A percentile compares a stretch with the other conserved stretches of the same genome.
phyloP scores from a whole-genome alignment of 805 yeast species.

The Candida cerambycidarum region DNA sequence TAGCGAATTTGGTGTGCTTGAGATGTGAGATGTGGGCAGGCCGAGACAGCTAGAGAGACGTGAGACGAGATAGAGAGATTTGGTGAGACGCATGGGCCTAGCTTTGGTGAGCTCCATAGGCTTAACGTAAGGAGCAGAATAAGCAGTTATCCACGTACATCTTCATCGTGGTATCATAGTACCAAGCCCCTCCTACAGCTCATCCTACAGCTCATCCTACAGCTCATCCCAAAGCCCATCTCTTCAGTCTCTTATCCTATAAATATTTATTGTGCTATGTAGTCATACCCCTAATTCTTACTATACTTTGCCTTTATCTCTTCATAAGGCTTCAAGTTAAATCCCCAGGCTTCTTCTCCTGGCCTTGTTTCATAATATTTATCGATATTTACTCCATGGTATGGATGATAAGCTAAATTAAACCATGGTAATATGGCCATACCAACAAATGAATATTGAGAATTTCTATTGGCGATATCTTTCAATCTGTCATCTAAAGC shows the following conservation, averaged over 20 bases:
- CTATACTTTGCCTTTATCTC: conserved; percentile 42
- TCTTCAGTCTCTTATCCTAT: too few relatives aligned
- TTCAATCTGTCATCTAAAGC: conserved; percentile 65
- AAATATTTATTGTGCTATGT: neutral
- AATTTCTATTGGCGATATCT: conserved; percentile 73
- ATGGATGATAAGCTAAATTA: conserved; percentile 76
- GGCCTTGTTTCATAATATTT: conserved; percentile 58
- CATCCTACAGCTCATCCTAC: too few relatives aligned
- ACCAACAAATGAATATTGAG: conserved; percentile 64
- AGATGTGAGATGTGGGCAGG: neutral
- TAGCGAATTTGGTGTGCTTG: neutral
- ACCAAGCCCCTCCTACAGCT: too few relatives aligned
- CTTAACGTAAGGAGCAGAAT: too few relatives aligned
- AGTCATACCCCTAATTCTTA: conserved; percentile 10
- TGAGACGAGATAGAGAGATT: too few relatives aligned
- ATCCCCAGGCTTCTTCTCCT: conserved; percentile 61
- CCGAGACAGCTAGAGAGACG: neutral
- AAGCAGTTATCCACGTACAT: too few relatives aligned
- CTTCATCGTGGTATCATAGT: too few relatives aligned
- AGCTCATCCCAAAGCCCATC: too few relatives aligned
- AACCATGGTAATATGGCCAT: conserved; percentile 75
- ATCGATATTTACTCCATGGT: conserved; percentile 73
- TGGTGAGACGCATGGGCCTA: too few relatives aligned
- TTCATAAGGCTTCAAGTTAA: conserved; percentile 50
- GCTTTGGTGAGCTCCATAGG: too few relatives aligned